Evolutionary conservation across 75 land plant species (phyloP), one percentile per base, ranked within the genome.

Genomic region (Pinus tabuliformis): DNA sequence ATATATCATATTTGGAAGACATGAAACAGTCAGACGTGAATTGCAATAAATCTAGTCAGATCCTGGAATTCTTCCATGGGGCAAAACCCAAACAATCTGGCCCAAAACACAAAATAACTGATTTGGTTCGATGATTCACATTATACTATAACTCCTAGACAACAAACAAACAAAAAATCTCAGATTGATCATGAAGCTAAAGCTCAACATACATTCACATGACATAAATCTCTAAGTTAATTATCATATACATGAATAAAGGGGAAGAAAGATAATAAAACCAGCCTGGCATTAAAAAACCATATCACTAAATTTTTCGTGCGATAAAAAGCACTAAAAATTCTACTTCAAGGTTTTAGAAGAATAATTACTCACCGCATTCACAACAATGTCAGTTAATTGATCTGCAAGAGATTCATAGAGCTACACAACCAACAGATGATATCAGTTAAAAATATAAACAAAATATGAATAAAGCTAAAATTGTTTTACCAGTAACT

Each of bases 321-420:
- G 33, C 2, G 2, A 33, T 33, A 33, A 33, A 78, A 72, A n/a
- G 37, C 9, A 8, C 33, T 33, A 33, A 33, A 33, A 33, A 33
- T 33, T 33, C 1, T 33, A 33, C 33, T 33, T 33, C 33, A 33
- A 33, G 2, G 33, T 33, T 33, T 26, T 2, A 21, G 20, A 58
- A 3, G 45, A 73, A 74, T 42, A 56, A 76, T 2, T 11, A 78
- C 91, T 79, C 59, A 97, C 99, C 65, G 92, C 93, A 80, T 97
- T 91, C 14, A 86, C 98, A 77, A 97, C 95, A 60, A 97, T 95
- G 59, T 97, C 93, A 22, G 98, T 97, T 81, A 97, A 73, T 65
- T 95, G 93, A 80, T 97, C 99, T 24, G 99, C 99, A 62, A 97
- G 81, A 57, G 87, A 88, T 83, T 97, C 99, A 81, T 95, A 85